Conservation (phyloP, 208 protist species). For the Strigomonas culicis region DNA sequence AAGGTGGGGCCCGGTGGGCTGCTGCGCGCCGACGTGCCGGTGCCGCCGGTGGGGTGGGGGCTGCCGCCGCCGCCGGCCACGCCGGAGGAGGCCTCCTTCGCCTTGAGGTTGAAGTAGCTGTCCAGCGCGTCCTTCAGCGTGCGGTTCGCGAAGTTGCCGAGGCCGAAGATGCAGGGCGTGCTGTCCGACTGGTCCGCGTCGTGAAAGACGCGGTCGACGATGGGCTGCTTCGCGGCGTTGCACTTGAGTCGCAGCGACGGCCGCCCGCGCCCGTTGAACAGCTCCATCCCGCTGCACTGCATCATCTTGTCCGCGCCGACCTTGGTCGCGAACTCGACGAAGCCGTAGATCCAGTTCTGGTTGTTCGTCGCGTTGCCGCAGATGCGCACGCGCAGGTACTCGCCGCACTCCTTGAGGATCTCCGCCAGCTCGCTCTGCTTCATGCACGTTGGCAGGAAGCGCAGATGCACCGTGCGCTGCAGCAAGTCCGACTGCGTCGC, state of each 20-base stretch:
- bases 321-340: constrained; percentile 57
- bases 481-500: constrained; percentile 45
- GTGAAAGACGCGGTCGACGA: constrained; percentile 73
- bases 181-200: constrained; percentile 30
- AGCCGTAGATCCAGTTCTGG: constrained; percentile 67
- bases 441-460: constrained; percentile 57
- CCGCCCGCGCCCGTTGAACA: constrained; percentile 31
- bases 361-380: constrained; percentile 52
- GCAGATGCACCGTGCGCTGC: constrained; percentile 61
- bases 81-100: constrained; percentile 25
- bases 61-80: background rate
- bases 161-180: constrained; percentile 52
- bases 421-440: constrained; percentile 55
- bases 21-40: background rate
- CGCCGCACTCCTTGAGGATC: constrained; percentile 54
- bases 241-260: constrained; percentile 58
- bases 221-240: constrained; percentile 52
- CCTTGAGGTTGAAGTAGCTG: constrained; percentile 69
- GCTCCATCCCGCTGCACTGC: constrained; percentile 45
- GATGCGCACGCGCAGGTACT: constrained; percentile 63
- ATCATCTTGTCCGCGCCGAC: constrained; percentile 41
- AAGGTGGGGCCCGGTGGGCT: background rate
- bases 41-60: background rate
- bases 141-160: constrained; percentile 53
- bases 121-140: constrained; percentile 63